Base-by-base conservation (phyloP, 805 yeast genomes). In the Hanseniaspora vineae region DNA sequence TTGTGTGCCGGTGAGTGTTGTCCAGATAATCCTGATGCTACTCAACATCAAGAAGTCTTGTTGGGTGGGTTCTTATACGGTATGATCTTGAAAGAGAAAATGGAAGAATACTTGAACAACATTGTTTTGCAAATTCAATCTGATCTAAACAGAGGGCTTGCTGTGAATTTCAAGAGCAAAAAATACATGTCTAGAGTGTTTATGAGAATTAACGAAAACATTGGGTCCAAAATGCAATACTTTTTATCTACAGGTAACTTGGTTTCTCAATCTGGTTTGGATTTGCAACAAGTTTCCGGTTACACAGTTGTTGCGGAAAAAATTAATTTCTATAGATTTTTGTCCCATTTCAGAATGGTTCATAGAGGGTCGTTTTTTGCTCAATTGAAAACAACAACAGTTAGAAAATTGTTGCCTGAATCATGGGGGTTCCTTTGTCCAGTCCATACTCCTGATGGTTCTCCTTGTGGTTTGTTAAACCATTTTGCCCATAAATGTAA, bases 321-420 rank as follows among this genome's bases (percentile, higher is more conserved):
- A 68, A 92, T 92, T 67, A 92, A 92, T 65, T 92, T 88, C 75
- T 84, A 92, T 67, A 83, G 98, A 62, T 92, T 92, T 71, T 80
- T 92, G 54, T 81, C 97, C n/a, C 98, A 92, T 72, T 92, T 92
- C 76, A 75, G 98, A 69, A 92, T 92, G 98, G 97, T 92, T 46
- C 98, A 92, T 68, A 84, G 98, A 78, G 98, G 98, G 67, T 87
- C 97, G 54, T 92, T 92, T 80, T 92, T 92, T 65, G 97, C 98
- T 42, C 96, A 90, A 66, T 76, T 92, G 69, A 92, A 92, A 65
- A 92, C 98, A 40, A 92, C 98, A 20, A 84, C 97, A 1, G 98
- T 92, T 44, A 80, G 98, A 72, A 92, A 92, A 66, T 72, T 92
- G 58, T 75, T 92, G 50, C 98, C 98, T 1, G 98, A 92, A 66